Percentiles rank a stretch among this genome's conserved stretches.
Conservation (phyloP, 2,329 filamentous ascomycete species). For the Coniochaeta sp. region DNA sequence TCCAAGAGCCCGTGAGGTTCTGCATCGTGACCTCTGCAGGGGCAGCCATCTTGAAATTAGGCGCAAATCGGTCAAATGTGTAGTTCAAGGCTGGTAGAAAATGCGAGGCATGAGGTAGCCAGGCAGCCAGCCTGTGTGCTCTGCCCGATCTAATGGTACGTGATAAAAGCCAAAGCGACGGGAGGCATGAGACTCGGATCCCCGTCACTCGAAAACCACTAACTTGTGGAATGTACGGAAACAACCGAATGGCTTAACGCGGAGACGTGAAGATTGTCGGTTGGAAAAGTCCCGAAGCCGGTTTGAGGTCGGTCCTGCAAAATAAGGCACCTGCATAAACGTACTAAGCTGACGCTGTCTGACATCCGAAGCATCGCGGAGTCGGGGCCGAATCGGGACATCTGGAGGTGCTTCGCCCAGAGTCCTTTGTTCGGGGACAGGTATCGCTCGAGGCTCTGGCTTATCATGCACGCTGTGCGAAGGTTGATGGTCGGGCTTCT, state of each 20-base stretch:
- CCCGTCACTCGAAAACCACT: background rate
- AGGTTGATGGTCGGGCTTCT: background rate
- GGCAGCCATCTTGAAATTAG: constrained; percentile 2
- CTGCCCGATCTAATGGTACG: background rate
- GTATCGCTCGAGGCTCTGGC: background rate
- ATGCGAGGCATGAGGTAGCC: background rate
- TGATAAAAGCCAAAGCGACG: background rate
- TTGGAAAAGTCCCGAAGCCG: background rate
- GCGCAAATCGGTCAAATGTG: background rate
- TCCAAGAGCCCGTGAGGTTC: constrained; percentile 1
- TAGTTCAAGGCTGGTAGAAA: background rate
- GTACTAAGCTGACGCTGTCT: too few species aligned
- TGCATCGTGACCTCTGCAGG: constrained; percentile 1
- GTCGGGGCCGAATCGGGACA: constrained; percentile 2
- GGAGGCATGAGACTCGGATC: background rate
- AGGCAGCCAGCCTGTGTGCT: background rate
- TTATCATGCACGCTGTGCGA: background rate
- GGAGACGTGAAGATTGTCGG: background rate
- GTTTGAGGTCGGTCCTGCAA: background rate
- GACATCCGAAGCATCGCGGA: background rate
- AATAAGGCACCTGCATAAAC: too few species aligned
- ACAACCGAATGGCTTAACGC: background rate
- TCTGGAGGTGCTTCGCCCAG: background rate
- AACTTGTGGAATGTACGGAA: background rate
- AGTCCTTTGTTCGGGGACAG: background rate